Evolutionary conservation across 2,329 filamentous ascomycete genomes (phyloP).

Genomic region (Apiospora pterosperma): DNA sequence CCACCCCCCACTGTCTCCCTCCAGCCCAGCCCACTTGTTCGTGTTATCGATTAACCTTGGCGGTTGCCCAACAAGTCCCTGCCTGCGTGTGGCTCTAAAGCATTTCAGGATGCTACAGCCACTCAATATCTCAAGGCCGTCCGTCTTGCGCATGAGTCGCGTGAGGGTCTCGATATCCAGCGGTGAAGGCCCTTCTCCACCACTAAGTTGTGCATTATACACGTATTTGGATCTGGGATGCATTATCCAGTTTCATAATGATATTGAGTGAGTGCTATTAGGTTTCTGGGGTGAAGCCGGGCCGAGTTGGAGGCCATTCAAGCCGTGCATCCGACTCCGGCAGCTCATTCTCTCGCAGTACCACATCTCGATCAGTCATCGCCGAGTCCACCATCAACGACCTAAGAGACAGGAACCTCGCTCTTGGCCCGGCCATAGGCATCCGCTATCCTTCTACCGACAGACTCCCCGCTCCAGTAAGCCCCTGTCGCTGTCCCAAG

Average conservation of each 20-base stretch:
- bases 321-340: background rate
- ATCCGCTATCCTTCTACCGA: conserved; percentile 7
- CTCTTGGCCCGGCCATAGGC: conserved; percentile 7
- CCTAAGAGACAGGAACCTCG: background rate
- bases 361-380: background rate
- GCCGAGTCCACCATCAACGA: background rate
- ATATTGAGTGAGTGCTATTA: background rate
- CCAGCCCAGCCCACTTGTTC: background rate
- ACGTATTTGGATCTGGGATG: too few species aligned
- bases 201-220: too few species aligned
- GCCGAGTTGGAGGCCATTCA: background rate
- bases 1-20: background rate
- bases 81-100: background rate
- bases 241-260: too few species aligned
- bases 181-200: background rate
- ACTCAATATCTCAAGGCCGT: background rate
- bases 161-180: background rate
- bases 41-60: conserved; percentile 1
- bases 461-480: conserved; percentile 52
- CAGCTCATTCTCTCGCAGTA: background rate
- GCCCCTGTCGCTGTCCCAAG: conserved; percentile 87
- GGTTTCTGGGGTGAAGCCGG: background rate
- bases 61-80: background rate
- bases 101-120: background rate
- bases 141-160: background rate